A percentile compares a stretch with the other conserved stretches of the same genome.
These are phyloP conservation scores for Boletus barrowsii DNA, from an alignment of 768 basidiomycete genomes.

Conservation along the genomic window DNA sequence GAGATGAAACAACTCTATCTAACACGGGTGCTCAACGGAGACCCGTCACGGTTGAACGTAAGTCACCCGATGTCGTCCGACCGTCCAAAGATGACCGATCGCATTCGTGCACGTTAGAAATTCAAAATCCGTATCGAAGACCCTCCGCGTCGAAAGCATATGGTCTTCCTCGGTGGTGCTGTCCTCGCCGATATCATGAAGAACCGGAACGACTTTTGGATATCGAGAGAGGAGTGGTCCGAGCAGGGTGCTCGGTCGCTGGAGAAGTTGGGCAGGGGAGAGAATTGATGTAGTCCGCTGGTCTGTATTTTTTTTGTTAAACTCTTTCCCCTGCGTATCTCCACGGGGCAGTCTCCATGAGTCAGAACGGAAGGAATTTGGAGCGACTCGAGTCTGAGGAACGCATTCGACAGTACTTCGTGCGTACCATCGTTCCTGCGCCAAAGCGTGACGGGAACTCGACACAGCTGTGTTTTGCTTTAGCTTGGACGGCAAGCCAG, in stretches of 20 bases:
- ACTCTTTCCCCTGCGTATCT: too few relatives aligned
- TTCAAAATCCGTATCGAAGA: conserved; percentile 99
- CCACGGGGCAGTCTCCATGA: too few relatives aligned
- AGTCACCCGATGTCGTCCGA: conserved; percentile 31
- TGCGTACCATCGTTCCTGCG: too few relatives aligned
- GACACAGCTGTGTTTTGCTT: too few relatives aligned
- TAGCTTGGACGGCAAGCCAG: too few relatives aligned
- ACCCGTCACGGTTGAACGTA: conserved; percentile 83
- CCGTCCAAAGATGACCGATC: not conserved
- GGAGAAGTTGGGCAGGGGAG: conserved; percentile 81
- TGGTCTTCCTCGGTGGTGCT: conserved; percentile 99
- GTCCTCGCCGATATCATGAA: conserved; percentile 99
- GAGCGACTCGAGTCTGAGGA: too few relatives aligned
- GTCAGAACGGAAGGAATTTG: too few relatives aligned
- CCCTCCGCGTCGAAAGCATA: conserved; percentile 96
- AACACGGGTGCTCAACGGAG: conserved; percentile 79
- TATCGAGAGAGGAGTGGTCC: conserved; percentile 90
- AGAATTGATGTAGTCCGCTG: conserved; percentile 31
- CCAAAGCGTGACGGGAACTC: too few relatives aligned
- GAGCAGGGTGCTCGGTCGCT: conserved; percentile 81
- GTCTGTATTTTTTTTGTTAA: too few relatives aligned
- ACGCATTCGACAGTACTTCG: too few relatives aligned
- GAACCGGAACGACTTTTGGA: conserved; percentile 91
- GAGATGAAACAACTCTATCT: conserved; percentile 99
- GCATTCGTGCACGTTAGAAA: conserved; percentile 55